Conservation (phyloP, 2,329 filamentous ascomycete species). For the Ramichloridium luteum region DNA sequence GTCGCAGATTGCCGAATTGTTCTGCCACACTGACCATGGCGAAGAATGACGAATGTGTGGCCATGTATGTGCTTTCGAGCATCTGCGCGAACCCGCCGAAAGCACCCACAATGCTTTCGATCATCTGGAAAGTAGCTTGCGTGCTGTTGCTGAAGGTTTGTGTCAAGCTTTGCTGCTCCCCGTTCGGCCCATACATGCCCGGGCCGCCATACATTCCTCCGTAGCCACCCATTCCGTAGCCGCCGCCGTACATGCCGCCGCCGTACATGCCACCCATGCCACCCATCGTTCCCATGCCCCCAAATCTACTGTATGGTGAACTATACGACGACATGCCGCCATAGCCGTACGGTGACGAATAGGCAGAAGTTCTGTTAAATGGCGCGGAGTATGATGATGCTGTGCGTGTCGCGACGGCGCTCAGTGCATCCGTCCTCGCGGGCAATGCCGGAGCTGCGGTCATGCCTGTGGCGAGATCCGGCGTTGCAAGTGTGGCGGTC, state of each 20-base stretch:
- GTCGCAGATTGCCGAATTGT: conserved; percentile 85
- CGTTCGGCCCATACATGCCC: conserved; percentile 45
- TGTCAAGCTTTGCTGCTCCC: conserved; percentile 89
- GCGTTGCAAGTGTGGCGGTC: conserved; percentile 29
- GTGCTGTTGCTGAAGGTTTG: conserved; percentile 91
- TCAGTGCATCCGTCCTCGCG: conserved; percentile 65
- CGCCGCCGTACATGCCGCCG: conserved; percentile 22
- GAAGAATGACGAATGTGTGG: conserved; percentile 96
- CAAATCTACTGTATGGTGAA: conserved; percentile 37
- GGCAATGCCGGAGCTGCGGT: conserved; percentile 56
- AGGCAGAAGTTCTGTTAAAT: conserved; percentile 28
- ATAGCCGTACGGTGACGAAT: conserved; percentile 44
- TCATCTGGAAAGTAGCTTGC: conserved; percentile 93
- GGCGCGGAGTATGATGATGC: conserved; percentile 62
- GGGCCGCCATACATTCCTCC: conserved; percentile 27
- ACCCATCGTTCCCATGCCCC: conserved; percentile 29
- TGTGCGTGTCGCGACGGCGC: conserved; percentile 73
- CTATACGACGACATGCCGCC: conserved; percentile 29
- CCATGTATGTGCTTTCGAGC: conserved; percentile 99
- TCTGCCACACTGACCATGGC: conserved; percentile 98
- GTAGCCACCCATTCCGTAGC: conserved; percentile 19
- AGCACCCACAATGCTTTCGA: conserved; percentile 89
- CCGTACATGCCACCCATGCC: conserved; percentile 22
- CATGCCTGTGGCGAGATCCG: conserved; percentile 22
- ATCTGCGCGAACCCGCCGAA: conserved; percentile 98